These are phyloP conservation scores for Nemania sp. DNA, from an alignment of 2,329 filamentous ascomycete species.

Conservation along the genomic window DNA sequence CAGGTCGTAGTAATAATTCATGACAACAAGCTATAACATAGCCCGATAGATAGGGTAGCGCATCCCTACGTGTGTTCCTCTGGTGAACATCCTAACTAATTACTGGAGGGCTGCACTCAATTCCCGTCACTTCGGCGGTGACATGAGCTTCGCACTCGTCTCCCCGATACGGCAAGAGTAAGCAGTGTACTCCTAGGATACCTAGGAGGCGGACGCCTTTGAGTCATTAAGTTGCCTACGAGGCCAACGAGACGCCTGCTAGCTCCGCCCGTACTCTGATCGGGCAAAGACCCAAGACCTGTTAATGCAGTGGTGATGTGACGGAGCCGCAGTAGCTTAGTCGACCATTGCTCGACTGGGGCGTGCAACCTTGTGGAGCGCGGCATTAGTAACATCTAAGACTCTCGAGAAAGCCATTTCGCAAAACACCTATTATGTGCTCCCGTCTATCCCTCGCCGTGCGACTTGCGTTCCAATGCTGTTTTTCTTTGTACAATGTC, in stretches of 20 bases:
- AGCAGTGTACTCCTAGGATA: conserved; percentile 1
- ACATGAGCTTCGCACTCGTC: not conserved
- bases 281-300: conserved; percentile 33
- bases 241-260: conserved; percentile 19
- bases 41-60: not conserved
- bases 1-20: not conserved
- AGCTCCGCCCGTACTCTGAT: conserved; percentile 19
- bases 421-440: conserved; percentile 7
- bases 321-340: conserved; percentile 40
- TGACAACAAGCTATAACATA: not conserved
- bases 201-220: not conserved
- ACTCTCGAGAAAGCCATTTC: conserved; percentile 3
- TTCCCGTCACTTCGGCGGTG: not conserved
- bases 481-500: conserved; percentile 10
- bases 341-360: conserved; percentile 18
- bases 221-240: conserved; percentile 20
- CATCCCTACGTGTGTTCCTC: conserved; percentile 3
- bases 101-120: not conserved
- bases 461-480: not conserved
- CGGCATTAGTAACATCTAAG: conserved; percentile 27
- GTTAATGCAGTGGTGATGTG: conserved; percentile 34
- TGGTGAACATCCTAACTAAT: not conserved
- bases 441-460: conserved; percentile 5
- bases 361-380: conserved; percentile 20
- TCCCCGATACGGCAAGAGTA: conserved; percentile 12